Base-by-base conservation (phyloP, 2,329 filamentous ascomycete genomes). In the Cladosporium sp. region DNA sequence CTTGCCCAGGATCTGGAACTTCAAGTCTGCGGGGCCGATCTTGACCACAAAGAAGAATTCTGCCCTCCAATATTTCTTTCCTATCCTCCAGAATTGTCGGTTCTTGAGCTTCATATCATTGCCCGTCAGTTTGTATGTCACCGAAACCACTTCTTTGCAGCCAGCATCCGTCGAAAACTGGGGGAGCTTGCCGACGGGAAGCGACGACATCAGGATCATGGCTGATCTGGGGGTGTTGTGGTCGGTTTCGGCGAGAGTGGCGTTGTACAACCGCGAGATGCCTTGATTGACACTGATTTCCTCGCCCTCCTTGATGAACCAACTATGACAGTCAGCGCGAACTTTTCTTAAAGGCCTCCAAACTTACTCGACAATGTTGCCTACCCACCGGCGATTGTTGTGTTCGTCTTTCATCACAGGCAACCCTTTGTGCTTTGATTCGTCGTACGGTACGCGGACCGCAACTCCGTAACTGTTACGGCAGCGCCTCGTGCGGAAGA, bases 381-480 rank as follows among this genome's bases (percentile, higher is more conserved):
- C 32, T 18, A 60, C 58, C 58, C 36, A 48, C n/a, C 18, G 25
- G 43, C 63, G 28, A 23, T 32, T 16, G 26, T 60, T 57, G 39
- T 51, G 39, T 16, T n/a, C 21, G 34, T 65, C 63, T n/a, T 16
- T 53, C 5, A 34, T 54, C 23, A 53, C 36, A 16, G 39, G 59
- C 56, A 58, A 39, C 16, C 66, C 66, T 14, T 39, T 48, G 63
- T 69, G 67, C 25, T 56, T 61, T 7, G n/a, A 25, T 30, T 65
- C 63, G 36, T 69, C 63, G 58, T 70, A 70, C 8, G 49, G 58
- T 23, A 63, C 65, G 2, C 69, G 66, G 18, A 66, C 62, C 11
- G 67, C 51, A 1, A 70, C 48, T 25, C 69, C 69, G 49, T 69
- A 70, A 46, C 69, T 70, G 25, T 67, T 56, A 6, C 64, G 66